These are phyloP conservation scores for Acer yangbiense DNA, from an alignment of 345 rosid species.

Conservation along the genomic window DNA sequence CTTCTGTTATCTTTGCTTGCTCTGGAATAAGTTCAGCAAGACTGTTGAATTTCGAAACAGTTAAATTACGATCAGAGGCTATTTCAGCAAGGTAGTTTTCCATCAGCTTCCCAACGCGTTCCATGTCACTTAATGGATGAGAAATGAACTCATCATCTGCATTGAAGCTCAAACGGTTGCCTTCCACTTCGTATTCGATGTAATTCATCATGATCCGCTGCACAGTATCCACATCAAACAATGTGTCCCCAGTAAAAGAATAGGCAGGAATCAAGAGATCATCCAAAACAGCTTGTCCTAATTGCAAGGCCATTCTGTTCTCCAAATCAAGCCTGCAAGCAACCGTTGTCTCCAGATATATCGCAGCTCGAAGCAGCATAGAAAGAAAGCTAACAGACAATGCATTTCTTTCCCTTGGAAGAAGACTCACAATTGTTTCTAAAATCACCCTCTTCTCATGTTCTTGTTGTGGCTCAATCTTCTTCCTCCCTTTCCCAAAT, in stretches of 20 bases:
- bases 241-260: constrained; percentile 70
- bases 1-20: constrained; percentile 78
- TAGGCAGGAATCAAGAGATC: constrained; percentile 86
- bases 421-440: constrained; percentile 86
- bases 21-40: constrained; percentile 83
- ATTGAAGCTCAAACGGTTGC: constrained; percentile 34
- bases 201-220: constrained; percentile 76
- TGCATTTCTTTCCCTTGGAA: constrained; percentile 78
- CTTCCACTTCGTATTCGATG: constrained; percentile 64
- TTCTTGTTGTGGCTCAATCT: constrained; percentile 71
- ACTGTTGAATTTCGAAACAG: constrained; percentile 58
- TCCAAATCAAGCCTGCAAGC: constrained; percentile 95
- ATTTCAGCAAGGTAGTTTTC: constrained; percentile 89
- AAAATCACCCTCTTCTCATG: constrained; percentile 86
- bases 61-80: constrained; percentile 71
- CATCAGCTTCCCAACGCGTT: constrained; percentile 83
- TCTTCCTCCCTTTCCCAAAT: constrained; percentile 77
- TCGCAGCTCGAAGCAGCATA: constrained; percentile 81
- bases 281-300: constrained; percentile 82
- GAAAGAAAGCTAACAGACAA: constrained; percentile 93
- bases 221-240: constrained; percentile 81
- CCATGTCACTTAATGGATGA: constrained; percentile 57
- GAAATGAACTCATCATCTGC: constrained; percentile 46
- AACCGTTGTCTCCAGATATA: constrained; percentile 85
- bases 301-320: constrained; percentile 78